These are phyloP conservation scores for Leishmania mexicana DNA, from an alignment of 208 protist species.

Conservation along the genomic window DNA sequence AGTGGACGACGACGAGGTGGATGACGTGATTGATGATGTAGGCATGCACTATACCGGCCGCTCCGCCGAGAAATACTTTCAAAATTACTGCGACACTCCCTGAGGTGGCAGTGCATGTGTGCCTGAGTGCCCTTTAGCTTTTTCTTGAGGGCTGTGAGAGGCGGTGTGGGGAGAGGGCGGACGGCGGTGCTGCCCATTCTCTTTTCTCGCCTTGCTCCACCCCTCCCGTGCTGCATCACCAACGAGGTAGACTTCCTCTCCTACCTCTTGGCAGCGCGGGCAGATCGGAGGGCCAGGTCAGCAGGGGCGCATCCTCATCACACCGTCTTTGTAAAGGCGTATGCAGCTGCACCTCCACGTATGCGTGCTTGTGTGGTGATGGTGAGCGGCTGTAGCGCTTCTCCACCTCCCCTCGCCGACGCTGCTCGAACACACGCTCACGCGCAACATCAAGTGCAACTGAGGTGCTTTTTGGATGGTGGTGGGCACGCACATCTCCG, in stretches of 20 bases:
- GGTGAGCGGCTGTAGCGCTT: background rate
- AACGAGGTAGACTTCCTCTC: background rate
- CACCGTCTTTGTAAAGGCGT: background rate
- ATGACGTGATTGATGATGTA: slow-evolving; percentile 77
- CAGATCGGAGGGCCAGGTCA: background rate
- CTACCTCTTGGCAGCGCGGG: background rate
- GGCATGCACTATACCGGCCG: slow-evolving; percentile 54
- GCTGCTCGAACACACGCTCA: background rate
- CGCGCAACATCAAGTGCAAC: background rate
- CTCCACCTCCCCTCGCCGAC: background rate
- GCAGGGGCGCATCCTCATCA: background rate
- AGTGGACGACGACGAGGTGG: slow-evolving; percentile 25
- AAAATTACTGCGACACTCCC: slow-evolving; percentile 6
- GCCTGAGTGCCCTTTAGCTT: background rate
- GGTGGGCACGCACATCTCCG: background rate
- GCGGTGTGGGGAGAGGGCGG: background rate
- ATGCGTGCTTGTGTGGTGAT: background rate
- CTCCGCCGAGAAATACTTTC: slow-evolving; percentile 51
- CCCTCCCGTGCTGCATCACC: background rate
- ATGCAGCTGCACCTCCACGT: background rate
- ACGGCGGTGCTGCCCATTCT: background rate
- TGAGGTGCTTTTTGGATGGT: background rate
- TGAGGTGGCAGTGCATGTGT: background rate
- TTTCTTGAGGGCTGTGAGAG: background rate
- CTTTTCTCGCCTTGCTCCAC: too few relatives aligned